These are phyloP conservation scores for Daucus carota DNA, from an alignment of 129 eudicot genomes.

Conservation along the genomic window DNA sequence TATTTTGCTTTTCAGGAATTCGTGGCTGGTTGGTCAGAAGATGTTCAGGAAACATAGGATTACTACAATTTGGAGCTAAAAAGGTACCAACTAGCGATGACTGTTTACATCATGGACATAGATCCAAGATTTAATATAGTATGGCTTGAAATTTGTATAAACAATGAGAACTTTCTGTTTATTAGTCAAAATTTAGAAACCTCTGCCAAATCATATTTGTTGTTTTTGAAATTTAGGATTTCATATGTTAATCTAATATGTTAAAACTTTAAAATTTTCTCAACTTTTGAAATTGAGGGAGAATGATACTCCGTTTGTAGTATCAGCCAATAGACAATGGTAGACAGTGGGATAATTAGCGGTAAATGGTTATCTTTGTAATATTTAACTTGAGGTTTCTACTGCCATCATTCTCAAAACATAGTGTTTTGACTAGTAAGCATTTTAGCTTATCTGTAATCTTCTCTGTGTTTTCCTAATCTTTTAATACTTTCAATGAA, in stretches of 20 bases:
- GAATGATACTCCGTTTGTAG: background rate
- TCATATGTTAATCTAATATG: background rate
- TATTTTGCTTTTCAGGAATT: slow-evolving; percentile 37
- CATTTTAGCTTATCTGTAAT: background rate
- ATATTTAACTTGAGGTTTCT: background rate
- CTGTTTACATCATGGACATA: background rate
- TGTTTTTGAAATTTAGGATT: background rate
- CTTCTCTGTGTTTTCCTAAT: background rate
- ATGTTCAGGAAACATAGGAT: slow-evolving; percentile 56
- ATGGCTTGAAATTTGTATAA: background rate
- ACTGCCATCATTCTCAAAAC: background rate
- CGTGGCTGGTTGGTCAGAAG: slow-evolving; percentile 90
- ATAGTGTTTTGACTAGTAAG: background rate
- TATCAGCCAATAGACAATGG: background rate
- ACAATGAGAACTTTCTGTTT: background rate
- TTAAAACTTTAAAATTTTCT: background rate
- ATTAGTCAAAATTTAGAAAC: background rate
- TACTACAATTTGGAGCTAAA: slow-evolving; percentile 51
- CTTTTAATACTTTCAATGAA: background rate
- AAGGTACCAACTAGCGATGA: slow-evolving; percentile 32
- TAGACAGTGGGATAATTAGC: background rate
- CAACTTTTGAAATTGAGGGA: background rate
- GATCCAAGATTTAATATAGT: background rate
- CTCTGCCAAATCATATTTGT: background rate
- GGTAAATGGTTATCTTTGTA: background rate